Conservation (phyloP, 2,329 filamentous ascomycete species). For the Colletotrichum abscissum region DNA sequence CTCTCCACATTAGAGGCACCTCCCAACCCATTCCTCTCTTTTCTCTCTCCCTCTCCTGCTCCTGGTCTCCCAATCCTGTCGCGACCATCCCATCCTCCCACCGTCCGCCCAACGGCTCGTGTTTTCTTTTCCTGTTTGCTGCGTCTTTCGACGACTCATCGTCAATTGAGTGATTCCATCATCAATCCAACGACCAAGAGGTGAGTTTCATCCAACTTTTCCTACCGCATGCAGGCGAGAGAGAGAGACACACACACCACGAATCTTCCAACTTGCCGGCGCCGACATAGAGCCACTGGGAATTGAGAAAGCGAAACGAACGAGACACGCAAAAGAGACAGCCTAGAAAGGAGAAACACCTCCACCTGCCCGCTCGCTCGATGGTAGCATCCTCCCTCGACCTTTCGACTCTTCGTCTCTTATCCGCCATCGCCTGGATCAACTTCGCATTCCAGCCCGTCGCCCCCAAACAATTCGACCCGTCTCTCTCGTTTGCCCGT, state of each 20-base stretch:
- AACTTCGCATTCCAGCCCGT: conserved; percentile 30
- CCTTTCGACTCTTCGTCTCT: conserved; percentile 9
- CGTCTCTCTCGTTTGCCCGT: conserved; percentile 15
- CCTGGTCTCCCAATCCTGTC: conserved; percentile 34
- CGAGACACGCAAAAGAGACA: conserved; percentile 30
- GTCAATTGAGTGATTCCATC: conserved; percentile 28
- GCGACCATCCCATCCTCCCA: conserved; percentile 37
- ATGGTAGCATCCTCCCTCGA: conserved; percentile 13
- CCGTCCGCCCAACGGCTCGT: conserved; percentile 33
- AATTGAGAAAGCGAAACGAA: conserved; percentile 20
- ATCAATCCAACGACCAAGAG: conserved; percentile 17
- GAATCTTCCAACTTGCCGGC: neutral
- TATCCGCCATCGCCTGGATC: conserved; percentile 10
- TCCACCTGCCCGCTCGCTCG: neutral
- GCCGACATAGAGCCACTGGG: conserved; percentile 21
- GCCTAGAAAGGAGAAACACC: neutral
- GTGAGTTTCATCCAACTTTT: conserved; percentile 6
- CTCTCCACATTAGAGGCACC: conserved; percentile 38
- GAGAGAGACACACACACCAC: conserved; percentile 3
- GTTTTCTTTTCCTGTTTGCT: conserved; percentile 37
- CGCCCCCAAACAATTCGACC: conserved; percentile 16
- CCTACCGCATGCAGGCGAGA: neutral
- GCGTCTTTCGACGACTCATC: conserved; percentile 26
- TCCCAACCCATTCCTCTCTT: conserved; percentile 38
- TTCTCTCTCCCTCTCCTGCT: conserved; percentile 36